Conservation (phyloP, 768 basidiomycete genomes). For the Coprinellus micaceus region DNA sequence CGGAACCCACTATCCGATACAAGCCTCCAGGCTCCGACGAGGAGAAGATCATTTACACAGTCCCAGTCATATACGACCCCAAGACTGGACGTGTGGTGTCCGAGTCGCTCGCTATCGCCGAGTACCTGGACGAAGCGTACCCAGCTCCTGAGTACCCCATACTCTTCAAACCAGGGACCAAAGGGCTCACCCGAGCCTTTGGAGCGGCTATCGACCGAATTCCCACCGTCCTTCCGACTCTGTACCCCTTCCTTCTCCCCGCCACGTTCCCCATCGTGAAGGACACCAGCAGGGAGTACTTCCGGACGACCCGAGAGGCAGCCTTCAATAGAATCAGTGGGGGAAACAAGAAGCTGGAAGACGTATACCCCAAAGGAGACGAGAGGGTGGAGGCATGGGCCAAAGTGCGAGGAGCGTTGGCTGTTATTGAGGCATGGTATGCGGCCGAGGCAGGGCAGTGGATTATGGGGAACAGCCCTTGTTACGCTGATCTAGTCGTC, state of each 20-base stretch:
- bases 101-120: slow-evolving; percentile 38
- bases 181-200: neutral
- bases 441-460: neutral
- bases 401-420: neutral
- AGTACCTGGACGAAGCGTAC: slow-evolving; percentile 42
- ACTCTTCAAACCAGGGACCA: neutral
- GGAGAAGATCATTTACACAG: slow-evolving; percentile 26
- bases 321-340: neutral
- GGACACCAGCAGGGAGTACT: slow-evolving; percentile 1
- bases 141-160: slow-evolving; percentile 15
- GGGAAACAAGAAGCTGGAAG: neutral
- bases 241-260: neutral
- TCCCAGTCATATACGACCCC: slow-evolving; percentile 43
- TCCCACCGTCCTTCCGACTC: neutral
- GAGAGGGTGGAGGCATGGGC: neutral
- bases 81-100: slow-evolving; percentile 27
- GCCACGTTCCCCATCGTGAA: neutral
- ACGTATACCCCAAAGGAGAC: neutral
- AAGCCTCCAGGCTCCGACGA: neutral
- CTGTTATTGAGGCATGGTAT: neutral
- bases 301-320: neutral
- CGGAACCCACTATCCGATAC: neutral
- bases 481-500: slow-evolving; percentile 40
- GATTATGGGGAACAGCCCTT: slow-evolving; percentile 33
- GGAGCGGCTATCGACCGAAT: neutral